Base-by-base conservation (phyloP, 805 yeast species). In the Nakazawaea molendinolei region DNA sequence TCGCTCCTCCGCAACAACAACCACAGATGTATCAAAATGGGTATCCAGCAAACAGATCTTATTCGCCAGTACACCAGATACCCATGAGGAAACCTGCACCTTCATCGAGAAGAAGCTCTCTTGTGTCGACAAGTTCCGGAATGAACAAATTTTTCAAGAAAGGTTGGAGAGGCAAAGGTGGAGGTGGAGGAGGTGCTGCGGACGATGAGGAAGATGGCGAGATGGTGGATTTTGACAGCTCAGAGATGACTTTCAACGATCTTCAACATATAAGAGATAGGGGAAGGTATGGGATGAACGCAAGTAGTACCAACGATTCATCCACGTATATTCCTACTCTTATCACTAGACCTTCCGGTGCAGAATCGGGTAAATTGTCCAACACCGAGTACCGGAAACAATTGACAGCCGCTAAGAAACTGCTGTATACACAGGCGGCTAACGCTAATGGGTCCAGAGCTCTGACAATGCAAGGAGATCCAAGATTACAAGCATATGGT, bases 251-350 rank as follows among this genome's bases (percentile, higher is more conserved):
- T 0, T 78, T 79, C 44, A 75, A 73, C 43, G 89, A 83, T 48
- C 60, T 84, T 8, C 61, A 76, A 17, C 79, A 78, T 33, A 57
- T 79, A 2, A 62, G 80, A 34, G 85, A 79, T 44, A 67, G 81
- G 26, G 84, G 84, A 5, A 72, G 85, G 22, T 80, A 79, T 50
- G 80, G 79, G 3, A 61, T 69, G 14, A 61, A 66, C 33, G 42
- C 58, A 28, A 33, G 52, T 27, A 14, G 18, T 5, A 13, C 50
- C 22, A 36, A 54, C 5, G 54, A 63, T 38, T 86, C 79, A 43
- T 69, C 89, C 0, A 69, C 92, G 7, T 75, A 79, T 43, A 82
- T 84, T 26, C 94, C 94, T 5, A 81, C 86, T 0, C 37, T 83
- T 3, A 63, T 72, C 5, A 56, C 69, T 0, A 42, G 48, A 44